Percentiles rank a stretch among this genome's conserved stretches.
phyloP scores from a whole-genome alignment of 768 basidiomycete genomes.

The Boletus sp. region DNA sequence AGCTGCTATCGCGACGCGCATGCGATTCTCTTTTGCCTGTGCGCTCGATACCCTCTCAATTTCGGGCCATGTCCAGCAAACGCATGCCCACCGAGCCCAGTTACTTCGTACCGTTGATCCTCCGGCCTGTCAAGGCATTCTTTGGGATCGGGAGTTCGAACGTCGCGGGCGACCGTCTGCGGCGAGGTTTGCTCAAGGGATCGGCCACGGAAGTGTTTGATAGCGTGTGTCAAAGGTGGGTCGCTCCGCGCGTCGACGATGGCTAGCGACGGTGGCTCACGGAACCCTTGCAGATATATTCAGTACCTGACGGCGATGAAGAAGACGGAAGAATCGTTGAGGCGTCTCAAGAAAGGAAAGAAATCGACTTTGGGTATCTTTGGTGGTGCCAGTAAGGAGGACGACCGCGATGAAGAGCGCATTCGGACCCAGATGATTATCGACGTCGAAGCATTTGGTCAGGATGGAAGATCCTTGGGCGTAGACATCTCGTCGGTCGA shows the following conservation, averaged over 20 bases:
- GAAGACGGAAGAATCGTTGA: constrained; percentile 89
- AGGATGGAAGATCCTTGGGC: constrained; percentile 69
- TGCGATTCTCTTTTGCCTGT: constrained; percentile 83
- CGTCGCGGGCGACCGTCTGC: constrained; percentile 61
- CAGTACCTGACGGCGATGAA: constrained; percentile 79
- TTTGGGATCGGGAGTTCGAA: constrained; percentile 59
- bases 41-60: constrained; percentile 86
- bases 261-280: not conserved
- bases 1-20: constrained; percentile 75
- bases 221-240: constrained; percentile 62
- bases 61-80: constrained; percentile 80
- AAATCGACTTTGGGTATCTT: constrained; percentile 81
- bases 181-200: constrained; percentile 47
- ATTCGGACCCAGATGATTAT: constrained; percentile 79
- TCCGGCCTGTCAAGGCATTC: constrained; percentile 76
- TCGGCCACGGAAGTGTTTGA: constrained; percentile 69
- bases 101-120: constrained; percentile 78
- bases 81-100: constrained; percentile 75
- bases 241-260: constrained; percentile 1
- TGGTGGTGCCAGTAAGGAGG: constrained; percentile 52
- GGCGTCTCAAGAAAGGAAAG: constrained; percentile 84
- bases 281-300: constrained; percentile 57
- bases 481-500: constrained; percentile 55
- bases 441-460: constrained; percentile 83
- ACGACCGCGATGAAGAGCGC: constrained; percentile 83